Base-by-base conservation (phyloP, 2,329 filamentous ascomycete genomes). In the Trichoderma guizhouense region DNA sequence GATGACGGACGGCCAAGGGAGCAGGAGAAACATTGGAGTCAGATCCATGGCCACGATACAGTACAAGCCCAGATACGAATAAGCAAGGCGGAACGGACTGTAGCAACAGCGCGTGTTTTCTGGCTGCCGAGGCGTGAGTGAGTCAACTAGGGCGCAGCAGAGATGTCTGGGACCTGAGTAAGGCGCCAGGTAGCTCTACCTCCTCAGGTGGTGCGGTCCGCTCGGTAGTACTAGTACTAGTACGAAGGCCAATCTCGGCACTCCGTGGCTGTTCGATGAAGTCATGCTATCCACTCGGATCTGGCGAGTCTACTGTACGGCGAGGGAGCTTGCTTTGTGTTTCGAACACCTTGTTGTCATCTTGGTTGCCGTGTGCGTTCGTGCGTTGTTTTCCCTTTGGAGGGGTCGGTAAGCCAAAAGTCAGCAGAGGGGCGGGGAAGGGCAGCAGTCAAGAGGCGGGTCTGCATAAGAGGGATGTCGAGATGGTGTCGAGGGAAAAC, bases 111-210 rank as follows among this genome's bases (percentile, higher is more conserved):
- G 64, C 64, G 18, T 58, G 64, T 51, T 68, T 32, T 32, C 43
- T 32, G 62, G 65, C 65, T 68, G 65, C 55, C 55, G 65, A 68
- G 65, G 36, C 57, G 65, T 68, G 36, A 68, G 30, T 39, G 63
- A 68, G 65, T 60, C 65, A 68, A 47, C n/a, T 43, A 68, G 36
- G 53, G 65, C 53, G 24, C 26, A 32, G 51, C 34, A 39, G 26
- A 60, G 30, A 60, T 68, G 65, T 58, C 55, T 58, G 65, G 55
- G 34, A 55, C 47, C 14, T 14, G 34, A 63, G 63, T 36, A 55
- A 55, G 63, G 30, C 47, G 63, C 63, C 21, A 53, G 34, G 64
- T 67, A 67, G 32, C 64, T 39, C 32, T 43, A 67, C 64, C 51
- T 39, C n/a, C 21, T 8, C 5, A n/a, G 47, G 15, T n/a, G 21